Conservation (phyloP, 169 alveolate species). For the Cryptosporidium sp. region DNA sequence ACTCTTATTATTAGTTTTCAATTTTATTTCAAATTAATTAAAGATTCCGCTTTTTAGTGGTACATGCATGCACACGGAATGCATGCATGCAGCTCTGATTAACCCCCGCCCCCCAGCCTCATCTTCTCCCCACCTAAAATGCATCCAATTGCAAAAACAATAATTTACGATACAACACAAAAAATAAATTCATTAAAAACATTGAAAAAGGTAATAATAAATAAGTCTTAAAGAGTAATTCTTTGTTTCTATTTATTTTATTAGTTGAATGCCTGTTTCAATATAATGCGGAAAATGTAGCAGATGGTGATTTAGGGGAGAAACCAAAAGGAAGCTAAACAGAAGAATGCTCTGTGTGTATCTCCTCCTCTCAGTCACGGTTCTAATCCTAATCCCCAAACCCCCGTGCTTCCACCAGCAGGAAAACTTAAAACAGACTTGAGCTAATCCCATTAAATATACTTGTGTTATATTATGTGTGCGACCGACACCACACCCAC, state of each 20-base stretch:
- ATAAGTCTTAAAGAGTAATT: not conserved
- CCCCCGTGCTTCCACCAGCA: constrained; percentile 69
- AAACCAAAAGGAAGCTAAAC: no score
- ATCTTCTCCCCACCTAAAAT: not conserved
- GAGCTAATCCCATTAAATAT: constrained; percentile 30
- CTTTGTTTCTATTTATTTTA: constrained; percentile 14
- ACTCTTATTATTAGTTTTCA: no score
- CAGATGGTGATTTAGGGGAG: not conserved
- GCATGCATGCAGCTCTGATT: not conserved
- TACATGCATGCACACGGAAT: not conserved
- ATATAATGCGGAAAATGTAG: constrained; percentile 34
- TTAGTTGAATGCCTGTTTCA: constrained; percentile 11
- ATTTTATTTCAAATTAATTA: not conserved
- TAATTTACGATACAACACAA: no score
- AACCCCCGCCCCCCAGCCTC: not conserved
- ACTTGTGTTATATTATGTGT: constrained; percentile 33
- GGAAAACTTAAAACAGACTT: constrained; percentile 13
- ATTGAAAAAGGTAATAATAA: not conserved
- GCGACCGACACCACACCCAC: not conserved
- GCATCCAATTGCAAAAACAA: not conserved
- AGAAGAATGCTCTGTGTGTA: no score
- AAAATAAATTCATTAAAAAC: not conserved
- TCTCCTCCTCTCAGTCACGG: no score
- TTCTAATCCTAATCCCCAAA: no score
- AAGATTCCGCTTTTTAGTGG: not conserved